Evolutionary conservation across 2,329 filamentous ascomycete genomes (phyloP).

Genomic region (Calycina marina): DNA sequence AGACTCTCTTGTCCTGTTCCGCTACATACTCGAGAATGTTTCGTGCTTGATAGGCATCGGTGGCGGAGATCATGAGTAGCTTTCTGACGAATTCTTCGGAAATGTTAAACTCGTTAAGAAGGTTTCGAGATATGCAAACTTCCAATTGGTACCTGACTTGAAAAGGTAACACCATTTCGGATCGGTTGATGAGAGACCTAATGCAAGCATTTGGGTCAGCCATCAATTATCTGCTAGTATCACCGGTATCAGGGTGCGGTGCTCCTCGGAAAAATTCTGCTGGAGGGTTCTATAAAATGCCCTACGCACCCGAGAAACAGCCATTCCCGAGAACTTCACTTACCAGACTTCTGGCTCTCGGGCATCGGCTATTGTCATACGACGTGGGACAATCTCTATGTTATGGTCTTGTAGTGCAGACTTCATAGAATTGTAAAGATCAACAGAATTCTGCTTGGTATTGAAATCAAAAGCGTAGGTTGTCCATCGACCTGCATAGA

Average conservation of each 20-base stretch:
- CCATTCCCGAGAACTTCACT: no score
- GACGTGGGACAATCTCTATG: constrained; percentile 33
- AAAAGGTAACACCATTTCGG: constrained; percentile 56
- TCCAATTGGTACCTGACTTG: constrained; percentile 80
- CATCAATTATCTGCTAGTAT: no score
- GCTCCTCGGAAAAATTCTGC: no score
- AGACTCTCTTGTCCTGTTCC: constrained; percentile 45
- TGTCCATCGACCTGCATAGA: constrained; percentile 41
- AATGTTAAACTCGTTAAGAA: constrained; percentile 65
- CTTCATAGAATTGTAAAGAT: constrained; percentile 10
- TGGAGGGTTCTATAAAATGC: no score
- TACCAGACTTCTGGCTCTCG: no score
- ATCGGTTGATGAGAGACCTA: no score
- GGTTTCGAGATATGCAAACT: constrained; percentile 71
- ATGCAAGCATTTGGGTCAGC: no score
- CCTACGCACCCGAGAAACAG: no score
- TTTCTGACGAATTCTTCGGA: constrained; percentile 48
- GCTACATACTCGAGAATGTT: constrained; percentile 62
- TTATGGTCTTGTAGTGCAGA: constrained; percentile 54
- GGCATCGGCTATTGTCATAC: no score
- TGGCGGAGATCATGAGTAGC: constrained; percentile 35
- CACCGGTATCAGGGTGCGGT: no score
- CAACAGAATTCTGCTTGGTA: constrained; percentile 14
- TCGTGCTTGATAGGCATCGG: constrained; percentile 34
- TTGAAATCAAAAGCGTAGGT: constrained; percentile 38